These are phyloP conservation scores for Cryomyces minteri DNA, from an alignment of 495 filamentous ascomycete species.

Conservation along the genomic window DNA sequence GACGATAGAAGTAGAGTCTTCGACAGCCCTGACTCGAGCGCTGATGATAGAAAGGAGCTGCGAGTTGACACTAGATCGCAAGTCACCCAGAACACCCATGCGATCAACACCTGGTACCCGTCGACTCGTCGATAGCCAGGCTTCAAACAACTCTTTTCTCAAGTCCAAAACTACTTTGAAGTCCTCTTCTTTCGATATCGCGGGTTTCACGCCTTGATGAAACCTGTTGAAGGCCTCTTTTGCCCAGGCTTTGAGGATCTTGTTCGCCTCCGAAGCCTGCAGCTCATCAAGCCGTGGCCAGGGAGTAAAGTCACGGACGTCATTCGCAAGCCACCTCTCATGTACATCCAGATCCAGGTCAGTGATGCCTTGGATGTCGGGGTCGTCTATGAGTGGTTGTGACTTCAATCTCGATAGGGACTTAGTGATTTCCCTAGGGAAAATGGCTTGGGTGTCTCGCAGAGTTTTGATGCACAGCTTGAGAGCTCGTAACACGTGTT, in stretches of 20 bases:
- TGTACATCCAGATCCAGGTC: conserved; percentile 69
- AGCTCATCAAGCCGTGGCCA: conserved; percentile 78
- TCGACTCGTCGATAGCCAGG: conserved; percentile 59
- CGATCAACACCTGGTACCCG: too few relatives aligned
- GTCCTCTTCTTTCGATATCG: conserved; percentile 35
- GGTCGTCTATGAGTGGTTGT: conserved; percentile 49
- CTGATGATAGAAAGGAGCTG: too few relatives aligned
- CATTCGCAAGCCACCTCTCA: conserved; percentile 63
- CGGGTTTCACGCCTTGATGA: conserved; percentile 34
- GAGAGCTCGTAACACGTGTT: conserved; percentile 32
- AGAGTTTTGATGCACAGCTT: conserved; percentile 61
- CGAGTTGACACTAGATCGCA: too few relatives aligned
- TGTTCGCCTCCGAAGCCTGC: conserved; percentile 39
- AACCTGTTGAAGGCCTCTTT: conserved; percentile 46
- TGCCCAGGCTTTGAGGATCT: conserved; percentile 57
- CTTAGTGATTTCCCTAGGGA: conserved; percentile 54
- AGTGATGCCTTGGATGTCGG: conserved; percentile 40
- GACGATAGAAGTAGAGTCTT: too few relatives aligned
- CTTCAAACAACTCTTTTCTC: conserved; percentile 46
- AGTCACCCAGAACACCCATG: too few relatives aligned
- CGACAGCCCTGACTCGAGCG: too few relatives aligned
- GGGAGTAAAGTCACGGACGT: conserved; percentile 73
- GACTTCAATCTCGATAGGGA: conserved; percentile 50
- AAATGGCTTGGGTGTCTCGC: conserved; percentile 50
- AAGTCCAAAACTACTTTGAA: conserved; percentile 50